Evolutionary conservation across 2,329 filamentous ascomycete genomes (phyloP), one percentile per base, ranked within the genome.

Genomic region (Pseudogymnoascus sp.): DNA sequence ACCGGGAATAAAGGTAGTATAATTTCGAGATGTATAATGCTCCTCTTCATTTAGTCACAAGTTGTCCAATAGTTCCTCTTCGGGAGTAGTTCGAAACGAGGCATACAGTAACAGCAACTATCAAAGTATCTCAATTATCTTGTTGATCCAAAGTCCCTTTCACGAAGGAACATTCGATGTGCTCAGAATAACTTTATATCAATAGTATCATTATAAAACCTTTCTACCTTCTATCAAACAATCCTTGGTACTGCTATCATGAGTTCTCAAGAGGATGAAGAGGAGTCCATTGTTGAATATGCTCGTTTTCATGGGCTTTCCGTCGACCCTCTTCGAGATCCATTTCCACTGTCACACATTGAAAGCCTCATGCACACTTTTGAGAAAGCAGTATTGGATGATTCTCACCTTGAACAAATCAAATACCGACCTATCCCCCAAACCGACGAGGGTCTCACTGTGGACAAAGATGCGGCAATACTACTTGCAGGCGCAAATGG

Each of bases 261-360:
- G 58, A 60, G 58, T 28, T 38, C 33, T 1, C 28, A 38, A n/a
- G 60, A 55, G 7, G 38, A 61, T 14, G 58, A 62, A 7, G 67
- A 72, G 3, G 28, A 63, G 5, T 55, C 67, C 11, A 63, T 68
- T 16, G 64, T 71, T 30, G 67, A 71, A 49, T 72, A 72, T 60
- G 72, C 71, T 55, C 69, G 70, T 11, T 36, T 55, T 9, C 67
- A 69, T 38, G 68, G 69, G 19, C 58, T 73, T 62, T 60, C 58
- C 33, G 23, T 28, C 12, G 58, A 72, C 49, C 62, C 71, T 64
- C 60, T 67, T 2, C 19, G 49, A 3, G 66, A 69, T 12, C 23
- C 61, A 12, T 30, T 63, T 2, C 66, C 64, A 9, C 55, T 63
- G 8, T 36, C 35, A n/a, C 65, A 68, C 19, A 62, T 71, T 16